Conservation (phyloP, 73 alveolate species). For the Stentor coeruleus region DNA sequence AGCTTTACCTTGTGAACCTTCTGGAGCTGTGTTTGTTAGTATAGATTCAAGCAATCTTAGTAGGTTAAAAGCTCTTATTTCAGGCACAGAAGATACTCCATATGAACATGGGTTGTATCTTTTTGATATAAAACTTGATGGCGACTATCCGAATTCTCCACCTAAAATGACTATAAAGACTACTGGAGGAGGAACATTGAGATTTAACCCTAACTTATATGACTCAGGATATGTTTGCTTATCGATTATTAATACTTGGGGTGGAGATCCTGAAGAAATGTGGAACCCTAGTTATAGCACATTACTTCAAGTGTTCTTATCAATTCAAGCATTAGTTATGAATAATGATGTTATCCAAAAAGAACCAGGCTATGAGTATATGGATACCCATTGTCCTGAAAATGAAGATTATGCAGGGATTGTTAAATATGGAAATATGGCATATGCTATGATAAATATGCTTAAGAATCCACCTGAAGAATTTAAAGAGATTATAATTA, state of each 20-base stretch:
- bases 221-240: slow-evolving; percentile 62
- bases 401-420: slow-evolving; percentile 92
- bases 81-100: slow-evolving; percentile 74
- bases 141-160: slow-evolving; percentile 56
- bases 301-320: slow-evolving; percentile 45
- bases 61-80: slow-evolving; percentile 49
- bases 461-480: slow-evolving; percentile 66
- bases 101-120: slow-evolving; percentile 65
- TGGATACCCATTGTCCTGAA: slow-evolving; percentile 86
- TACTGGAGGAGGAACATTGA: slow-evolving; percentile 61
- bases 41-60: slow-evolving; percentile 56
- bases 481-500: slow-evolving; percentile 56
- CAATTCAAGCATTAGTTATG: slow-evolving; percentile 68
- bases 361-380: slow-evolving; percentile 30
- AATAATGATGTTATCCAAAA: slow-evolving; percentile 7
- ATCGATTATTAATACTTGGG: slow-evolving; percentile 66
- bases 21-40: slow-evolving; percentile 46
- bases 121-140: slow-evolving; percentile 51
- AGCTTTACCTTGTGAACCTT: background rate
- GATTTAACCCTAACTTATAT: slow-evolving; percentile 68
- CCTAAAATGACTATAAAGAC: slow-evolving; percentile 57
- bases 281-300: slow-evolving; percentile 58
- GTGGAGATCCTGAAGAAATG: too few species aligned
- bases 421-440: slow-evolving; percentile 73
- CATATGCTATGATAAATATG: slow-evolving; percentile 67